A percentile compares a stretch with the other conserved stretches of the same genome.
phyloP scores from a whole-genome alignment of 1,139 yeast genomes.

The Blastobotrys persicus region DNA sequence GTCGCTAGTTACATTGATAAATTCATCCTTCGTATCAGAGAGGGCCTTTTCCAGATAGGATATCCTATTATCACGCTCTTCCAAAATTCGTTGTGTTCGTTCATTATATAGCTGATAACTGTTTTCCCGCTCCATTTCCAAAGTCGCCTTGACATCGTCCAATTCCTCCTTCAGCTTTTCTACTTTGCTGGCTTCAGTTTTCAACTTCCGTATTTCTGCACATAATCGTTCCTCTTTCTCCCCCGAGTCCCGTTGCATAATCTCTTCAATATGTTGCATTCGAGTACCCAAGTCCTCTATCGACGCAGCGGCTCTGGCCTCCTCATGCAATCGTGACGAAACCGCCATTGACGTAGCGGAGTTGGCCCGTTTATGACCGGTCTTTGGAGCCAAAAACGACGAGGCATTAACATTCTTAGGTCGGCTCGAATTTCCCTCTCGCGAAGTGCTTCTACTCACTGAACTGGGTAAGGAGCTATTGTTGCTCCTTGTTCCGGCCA shows the following conservation, averaged over 20 bases:
- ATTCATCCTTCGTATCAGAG: constrained; percentile 6
- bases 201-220: constrained; percentile 26
- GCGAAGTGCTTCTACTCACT: constrained; percentile 39
- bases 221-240: constrained; percentile 39
- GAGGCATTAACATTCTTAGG: neutral
- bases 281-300: neutral
- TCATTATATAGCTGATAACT: constrained; percentile 11
- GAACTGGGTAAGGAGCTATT: neutral
- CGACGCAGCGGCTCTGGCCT: neutral
- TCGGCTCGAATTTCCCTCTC: constrained; percentile 36
- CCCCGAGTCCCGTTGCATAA: constrained; percentile 42
- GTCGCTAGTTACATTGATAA: constrained; percentile 30
- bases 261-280: constrained; percentile 1
- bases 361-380: constrained; percentile 28
- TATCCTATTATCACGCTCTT: constrained; percentile 5
- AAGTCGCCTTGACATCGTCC: constrained; percentile 25
- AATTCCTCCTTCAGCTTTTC: constrained; percentile 36
- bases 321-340: neutral
- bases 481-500: constrained; percentile 9
- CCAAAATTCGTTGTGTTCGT: neutral
- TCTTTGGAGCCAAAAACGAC: constrained; percentile 26
- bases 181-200: constrained; percentile 43
- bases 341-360: neutral
- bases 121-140: constrained; percentile 23
- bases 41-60: constrained; percentile 3